Evolutionary conservation across 495 filamentous ascomycete genomes (phyloP).

Genomic region (Collariella sp.): DNA sequence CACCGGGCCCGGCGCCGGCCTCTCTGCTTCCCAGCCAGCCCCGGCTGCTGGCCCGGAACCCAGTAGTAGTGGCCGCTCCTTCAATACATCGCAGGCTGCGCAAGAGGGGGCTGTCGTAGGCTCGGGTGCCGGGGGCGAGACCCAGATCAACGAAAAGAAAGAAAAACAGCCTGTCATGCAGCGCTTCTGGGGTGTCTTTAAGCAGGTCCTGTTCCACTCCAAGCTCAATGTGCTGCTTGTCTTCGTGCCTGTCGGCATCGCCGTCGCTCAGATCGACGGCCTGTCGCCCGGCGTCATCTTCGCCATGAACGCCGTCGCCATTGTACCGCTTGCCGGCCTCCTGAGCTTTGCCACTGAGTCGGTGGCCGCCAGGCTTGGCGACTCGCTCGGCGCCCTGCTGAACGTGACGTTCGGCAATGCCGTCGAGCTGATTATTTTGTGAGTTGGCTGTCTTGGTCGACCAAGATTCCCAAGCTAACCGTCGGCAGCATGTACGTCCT

Average conservation of each 20-base stretch:
- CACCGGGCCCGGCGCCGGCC: neutral
- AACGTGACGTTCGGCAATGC: slow-evolving; percentile 89
- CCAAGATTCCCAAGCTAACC: slow-evolving; percentile 1
- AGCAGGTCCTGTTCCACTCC: slow-evolving; percentile 51
- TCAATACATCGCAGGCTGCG: slow-evolving; percentile 7
- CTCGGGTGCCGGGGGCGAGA: neutral
- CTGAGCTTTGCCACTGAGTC: slow-evolving; percentile 74
- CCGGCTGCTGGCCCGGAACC: neutral
- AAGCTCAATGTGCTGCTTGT: slow-evolving; percentile 70
- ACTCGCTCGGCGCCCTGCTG: slow-evolving; percentile 71
- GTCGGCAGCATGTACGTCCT: slow-evolving; percentile 30
- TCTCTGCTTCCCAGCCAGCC: neutral
- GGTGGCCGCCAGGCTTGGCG: slow-evolving; percentile 67
- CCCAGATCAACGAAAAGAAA: neutral
- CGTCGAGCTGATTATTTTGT: slow-evolving; percentile 76
- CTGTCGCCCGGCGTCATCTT: slow-evolving; percentile 46
- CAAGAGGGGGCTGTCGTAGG: slow-evolving; percentile 13
- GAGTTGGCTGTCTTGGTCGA: neutral
- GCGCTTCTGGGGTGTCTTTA: slow-evolving; percentile 43
- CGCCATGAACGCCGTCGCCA: slow-evolving; percentile 75
- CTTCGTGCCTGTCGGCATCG: slow-evolving; percentile 73
- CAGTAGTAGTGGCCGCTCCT: slow-evolving; percentile 1
- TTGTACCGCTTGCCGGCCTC: slow-evolving; percentile 73
- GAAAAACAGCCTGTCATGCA: slow-evolving; percentile 13
- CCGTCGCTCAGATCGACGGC: slow-evolving; percentile 41